phyloP scores from a whole-genome alignment of 2,329 filamentous ascomycete species.

The Leptographium wingfieldii region DNA sequence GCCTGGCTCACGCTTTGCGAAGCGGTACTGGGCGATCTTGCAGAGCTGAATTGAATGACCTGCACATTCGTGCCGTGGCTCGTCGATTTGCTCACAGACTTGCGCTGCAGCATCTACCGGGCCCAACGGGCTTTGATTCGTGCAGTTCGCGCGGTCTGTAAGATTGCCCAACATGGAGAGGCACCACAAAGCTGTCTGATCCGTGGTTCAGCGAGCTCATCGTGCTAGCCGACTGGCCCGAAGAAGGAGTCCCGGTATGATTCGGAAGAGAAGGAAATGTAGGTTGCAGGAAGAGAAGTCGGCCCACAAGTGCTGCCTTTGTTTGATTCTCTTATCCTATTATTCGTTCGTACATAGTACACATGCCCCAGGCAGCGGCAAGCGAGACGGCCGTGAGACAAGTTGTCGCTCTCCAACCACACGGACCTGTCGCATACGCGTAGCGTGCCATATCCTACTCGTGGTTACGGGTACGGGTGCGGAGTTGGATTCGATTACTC shows the following conservation, averaged over 20 bases:
- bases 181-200: neutral
- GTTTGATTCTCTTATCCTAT: no score
- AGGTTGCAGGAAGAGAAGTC: neutral
- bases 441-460: constrained; percentile 2
- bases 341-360: no score
- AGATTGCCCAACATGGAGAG: no score
- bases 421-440: neutral
- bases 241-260: neutral
- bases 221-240: neutral
- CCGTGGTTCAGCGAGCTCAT: neutral
- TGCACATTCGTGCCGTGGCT: neutral
- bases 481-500: neutral
- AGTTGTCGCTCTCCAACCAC: neutral
- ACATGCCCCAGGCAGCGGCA: neutral
- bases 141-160: no score
- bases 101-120: no score
- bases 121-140: no score
- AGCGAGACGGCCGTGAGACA: neutral
- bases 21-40: neutral
- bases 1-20: neutral
- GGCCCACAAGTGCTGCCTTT: neutral
- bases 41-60: neutral
- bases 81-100: neutral
- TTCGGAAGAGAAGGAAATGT: neutral
- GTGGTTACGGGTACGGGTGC: neutral